Base-by-base conservation (phyloP, 257 asterid genomes). In the Plantago major region DNA sequence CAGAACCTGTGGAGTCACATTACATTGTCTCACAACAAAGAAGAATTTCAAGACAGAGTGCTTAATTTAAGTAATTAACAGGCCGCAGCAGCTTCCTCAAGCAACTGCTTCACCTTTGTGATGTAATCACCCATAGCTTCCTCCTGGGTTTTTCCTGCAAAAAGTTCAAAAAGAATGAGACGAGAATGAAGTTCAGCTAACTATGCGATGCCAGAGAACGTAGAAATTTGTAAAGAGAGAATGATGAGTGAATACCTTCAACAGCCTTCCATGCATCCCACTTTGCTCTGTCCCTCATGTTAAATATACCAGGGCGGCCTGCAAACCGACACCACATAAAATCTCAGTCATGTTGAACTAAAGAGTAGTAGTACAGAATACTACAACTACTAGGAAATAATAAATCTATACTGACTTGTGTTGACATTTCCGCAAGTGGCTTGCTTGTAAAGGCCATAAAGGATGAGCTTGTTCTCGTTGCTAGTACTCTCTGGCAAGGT, bases 191-290 rank as follows among this genome's bases (percentile, higher is more conserved):
- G 56, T 55, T 57, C 10, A 40, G 58, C 9, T 7, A 30, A 48
- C 46, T 53, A 22, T 22, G 22, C 22, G 49, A 38, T 22, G 49
- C 9, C 14, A 44, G 33, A 38, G 12, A 15, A 30, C 19, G 16
- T 3, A 10, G 30, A 17, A 38, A 44, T 17, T 3, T 58, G 52
- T 46, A n/a, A 16, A 11, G 18, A 13, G n/a, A 51, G 49, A 51
- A 33, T 38, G 46, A 30, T 14, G 42, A 58, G 46, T 13, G 26
- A 68, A 48, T 73, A 92, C 97, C 98, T 83, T 89, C 97, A 67
- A 81, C 90, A 37, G 85, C 89, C 80, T 92, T 92, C 99, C 99
- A 92, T 1, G 97, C 97, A 72, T 92, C 99, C 99, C 99, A 92
- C 80, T 92, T 92, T 44, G 96, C 96, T 75, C 89, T 77, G 58